Percentiles rank a stretch among this genome's conserved stretches.
Conservation (phyloP, 805 yeast genomes). For the Starmerella floris region DNA sequence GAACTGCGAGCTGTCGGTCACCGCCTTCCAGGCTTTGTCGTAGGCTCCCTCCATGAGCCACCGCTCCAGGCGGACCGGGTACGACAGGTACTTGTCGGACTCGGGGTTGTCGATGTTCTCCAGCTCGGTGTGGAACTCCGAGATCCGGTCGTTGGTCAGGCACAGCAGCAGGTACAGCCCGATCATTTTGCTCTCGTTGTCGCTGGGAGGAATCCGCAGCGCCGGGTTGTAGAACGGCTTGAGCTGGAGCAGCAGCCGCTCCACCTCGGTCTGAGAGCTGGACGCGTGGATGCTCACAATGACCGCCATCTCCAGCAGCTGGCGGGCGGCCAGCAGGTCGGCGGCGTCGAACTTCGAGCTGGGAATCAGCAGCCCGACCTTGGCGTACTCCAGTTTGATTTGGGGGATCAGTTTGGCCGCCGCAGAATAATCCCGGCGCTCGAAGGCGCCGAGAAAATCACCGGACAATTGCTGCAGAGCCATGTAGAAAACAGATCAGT, state of each 20-base stretch:
- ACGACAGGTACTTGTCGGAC: constrained; percentile 55
- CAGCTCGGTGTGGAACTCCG: constrained; percentile 79
- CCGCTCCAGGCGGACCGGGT: constrained; percentile 80
- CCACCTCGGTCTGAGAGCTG: constrained; percentile 47
- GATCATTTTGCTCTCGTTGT: constrained; percentile 56
- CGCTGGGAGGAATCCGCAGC: constrained; percentile 34
- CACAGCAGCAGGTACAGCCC: constrained; percentile 65
- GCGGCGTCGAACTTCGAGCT: constrained; percentile 27
- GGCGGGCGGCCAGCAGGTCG: constrained; percentile 66
- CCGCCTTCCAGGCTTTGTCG: constrained; percentile 73
- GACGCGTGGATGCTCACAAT: constrained; percentile 54
- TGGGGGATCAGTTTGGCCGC: constrained; percentile 54
- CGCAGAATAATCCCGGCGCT: constrained; percentile 43
- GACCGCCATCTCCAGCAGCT: constrained; percentile 80
- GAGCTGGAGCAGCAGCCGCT: constrained; percentile 58
- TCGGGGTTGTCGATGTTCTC: constrained; percentile 57
- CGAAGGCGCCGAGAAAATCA: constrained; percentile 53
- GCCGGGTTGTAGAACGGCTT: constrained; percentile 54
- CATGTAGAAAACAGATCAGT: constrained; percentile 11
- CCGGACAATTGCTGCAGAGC: constrained; percentile 58
- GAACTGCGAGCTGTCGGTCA: constrained; percentile 39
- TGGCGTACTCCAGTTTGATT: constrained; percentile 66
- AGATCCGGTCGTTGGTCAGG: constrained; percentile 70
- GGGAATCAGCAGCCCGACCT: constrained; percentile 67
- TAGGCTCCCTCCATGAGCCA: constrained; percentile 96